A percentile compares a stretch with the other conserved stretches of the same genome.
Evolutionary conservation across 148 eudicot species (phyloP).

Genomic region (Oxyria digyna): DNA sequence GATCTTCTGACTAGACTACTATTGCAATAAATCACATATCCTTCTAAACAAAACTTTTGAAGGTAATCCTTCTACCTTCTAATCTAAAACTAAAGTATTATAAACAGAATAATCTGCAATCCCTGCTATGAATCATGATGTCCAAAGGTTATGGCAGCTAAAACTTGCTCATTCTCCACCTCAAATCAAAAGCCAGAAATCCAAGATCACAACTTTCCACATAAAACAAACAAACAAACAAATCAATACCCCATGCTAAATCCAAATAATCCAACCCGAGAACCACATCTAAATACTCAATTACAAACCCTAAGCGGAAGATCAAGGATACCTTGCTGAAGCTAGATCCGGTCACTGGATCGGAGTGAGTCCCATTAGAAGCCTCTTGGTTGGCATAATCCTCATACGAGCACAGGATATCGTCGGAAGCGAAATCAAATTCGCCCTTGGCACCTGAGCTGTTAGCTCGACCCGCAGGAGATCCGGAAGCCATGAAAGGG

Average conservation of each 20-base stretch:
- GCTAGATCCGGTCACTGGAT: conserved; percentile 36
- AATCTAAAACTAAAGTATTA: neutral
- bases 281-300: neutral
- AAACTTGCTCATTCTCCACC: neutral
- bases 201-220: neutral
- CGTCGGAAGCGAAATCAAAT: conserved; percentile 82
- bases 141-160: neutral
- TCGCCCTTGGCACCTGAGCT: conserved; percentile 41
- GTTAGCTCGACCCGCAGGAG: conserved; percentile 42
- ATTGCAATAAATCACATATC: neutral
- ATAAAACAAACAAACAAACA: neutral
- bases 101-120: neutral
- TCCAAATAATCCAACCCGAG: neutral
- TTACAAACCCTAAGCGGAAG: neutral
- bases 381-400: conserved; percentile 46
- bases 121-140: neutral
- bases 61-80: neutral
- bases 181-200: neutral
- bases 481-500: conserved; percentile 49
- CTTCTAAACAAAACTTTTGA: neutral
- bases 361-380: conserved; percentile 53
- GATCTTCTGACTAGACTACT: too few relatives aligned
- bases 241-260: neutral
- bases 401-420: conserved; percentile 83
- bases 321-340: conserved; percentile 35